phyloP scores from a whole-genome alignment of 495 filamentous ascomycete genomes.

The Penicillium arizonense region DNA sequence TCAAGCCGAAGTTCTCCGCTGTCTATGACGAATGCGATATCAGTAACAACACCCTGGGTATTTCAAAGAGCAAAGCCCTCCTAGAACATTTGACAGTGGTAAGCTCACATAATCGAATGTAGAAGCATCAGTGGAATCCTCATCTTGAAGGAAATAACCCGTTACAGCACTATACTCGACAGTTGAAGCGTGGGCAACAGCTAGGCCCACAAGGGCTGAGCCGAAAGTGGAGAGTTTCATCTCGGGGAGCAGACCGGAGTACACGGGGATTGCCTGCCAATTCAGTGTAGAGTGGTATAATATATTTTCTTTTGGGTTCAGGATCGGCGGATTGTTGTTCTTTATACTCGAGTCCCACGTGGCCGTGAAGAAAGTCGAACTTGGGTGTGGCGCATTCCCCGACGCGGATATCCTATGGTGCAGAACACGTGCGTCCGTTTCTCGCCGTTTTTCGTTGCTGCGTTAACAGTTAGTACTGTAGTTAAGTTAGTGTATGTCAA shows the following conservation, averaged over 20 bases:
- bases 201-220: slow-evolving; percentile 21
- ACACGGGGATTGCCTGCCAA: not conserved
- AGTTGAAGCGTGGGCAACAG: slow-evolving; percentile 21
- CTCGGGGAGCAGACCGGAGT: slow-evolving; percentile 4
- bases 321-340: slow-evolving; percentile 13
- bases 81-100: no score
- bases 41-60: not conserved
- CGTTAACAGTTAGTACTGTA: no score
- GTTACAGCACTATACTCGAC: slow-evolving; percentile 63
- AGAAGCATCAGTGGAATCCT: slow-evolving; percentile 55
- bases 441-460: not conserved
- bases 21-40: slow-evolving; percentile 37
- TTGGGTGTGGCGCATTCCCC: no score
- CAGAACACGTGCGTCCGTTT: slow-evolving; percentile 9
- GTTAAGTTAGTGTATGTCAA: no score
- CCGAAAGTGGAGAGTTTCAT: slow-evolving; percentile 32
- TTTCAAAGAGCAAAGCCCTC: not conserved
- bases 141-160: slow-evolving; percentile 72
- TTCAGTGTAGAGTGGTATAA: not conserved
- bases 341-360: slow-evolving; percentile 8
- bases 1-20: slow-evolving; percentile 63
- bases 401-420: slow-evolving; percentile 7
- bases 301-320: not conserved
- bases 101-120: slow-evolving; percentile 65
- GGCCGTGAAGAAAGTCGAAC: not conserved